phyloP scores from a whole-genome alignment of 495 filamentous ascomycete species.

The Hypoxylon perforatum region DNA sequence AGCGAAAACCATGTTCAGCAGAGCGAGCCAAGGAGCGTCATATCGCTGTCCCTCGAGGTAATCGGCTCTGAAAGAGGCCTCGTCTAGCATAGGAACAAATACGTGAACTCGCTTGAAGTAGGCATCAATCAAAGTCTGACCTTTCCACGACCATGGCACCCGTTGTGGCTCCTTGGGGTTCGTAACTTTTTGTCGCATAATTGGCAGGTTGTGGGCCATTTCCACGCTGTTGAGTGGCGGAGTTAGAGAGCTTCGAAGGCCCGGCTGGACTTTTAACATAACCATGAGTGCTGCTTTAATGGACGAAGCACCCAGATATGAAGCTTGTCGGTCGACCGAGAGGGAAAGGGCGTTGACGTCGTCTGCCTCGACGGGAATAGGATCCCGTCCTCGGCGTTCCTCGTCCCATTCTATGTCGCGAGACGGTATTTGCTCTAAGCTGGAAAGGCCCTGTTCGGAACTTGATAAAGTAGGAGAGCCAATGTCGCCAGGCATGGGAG shows the following conservation, averaged over 20 bases:
- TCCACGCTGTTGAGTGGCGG: conserved; percentile 60
- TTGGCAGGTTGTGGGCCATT: conserved; percentile 59
- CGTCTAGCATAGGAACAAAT: conserved; percentile 81
- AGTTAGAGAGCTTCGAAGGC: conserved; percentile 67
- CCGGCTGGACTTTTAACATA: conserved; percentile 79
- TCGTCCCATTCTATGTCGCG: conserved; percentile 69
- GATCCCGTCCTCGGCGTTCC: conserved; percentile 63
- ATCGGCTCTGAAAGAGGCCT: conserved; percentile 76
- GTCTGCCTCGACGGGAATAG: conserved; percentile 76
- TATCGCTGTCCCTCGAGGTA: conserved; percentile 73
- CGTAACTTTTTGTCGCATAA: conserved; percentile 58
- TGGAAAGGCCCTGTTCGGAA: conserved; percentile 57
- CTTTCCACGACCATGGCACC: conserved; percentile 68
- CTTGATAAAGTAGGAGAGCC: conserved; percentile 56
- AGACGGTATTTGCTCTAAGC: conserved; percentile 65
- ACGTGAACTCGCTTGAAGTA: conserved; percentile 83
- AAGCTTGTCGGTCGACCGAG: conserved; percentile 74
- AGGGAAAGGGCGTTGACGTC: conserved; percentile 86
- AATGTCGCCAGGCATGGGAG: conserved; percentile 54
- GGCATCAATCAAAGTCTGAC: conserved; percentile 74
- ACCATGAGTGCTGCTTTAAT: conserved; percentile 84
- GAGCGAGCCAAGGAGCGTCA: conserved; percentile 78
- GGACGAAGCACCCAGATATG: conserved; percentile 84
- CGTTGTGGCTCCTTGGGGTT: conserved; percentile 62
- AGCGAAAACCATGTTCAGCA: conserved; percentile 85